Evolutionary conservation across 1,284 basidiomycete species (phyloP).

Genomic region (Ganoderma sinense): DNA sequence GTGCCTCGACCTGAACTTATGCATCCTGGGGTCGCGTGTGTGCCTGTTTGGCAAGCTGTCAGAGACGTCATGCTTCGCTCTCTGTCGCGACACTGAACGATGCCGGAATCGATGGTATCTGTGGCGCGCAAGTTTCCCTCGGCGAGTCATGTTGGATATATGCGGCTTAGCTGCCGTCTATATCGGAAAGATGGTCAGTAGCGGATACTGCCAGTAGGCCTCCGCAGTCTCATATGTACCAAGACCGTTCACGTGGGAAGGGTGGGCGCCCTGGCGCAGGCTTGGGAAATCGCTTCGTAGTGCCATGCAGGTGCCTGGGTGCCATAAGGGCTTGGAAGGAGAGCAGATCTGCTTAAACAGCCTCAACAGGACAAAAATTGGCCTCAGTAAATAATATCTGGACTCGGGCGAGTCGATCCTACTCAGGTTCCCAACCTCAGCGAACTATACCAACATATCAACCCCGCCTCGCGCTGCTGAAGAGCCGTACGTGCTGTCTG

Average conservation of each 20-base stretch:
- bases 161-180: background rate
- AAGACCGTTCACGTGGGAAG: too few relatives aligned
- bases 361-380: too few relatives aligned
- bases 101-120: background rate
- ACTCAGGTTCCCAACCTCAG: too few relatives aligned
- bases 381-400: too few relatives aligned
- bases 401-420: too few relatives aligned
- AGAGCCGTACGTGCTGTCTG: background rate
- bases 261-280: too few relatives aligned
- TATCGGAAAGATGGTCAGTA: background rate
- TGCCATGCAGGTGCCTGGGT: too few relatives aligned
- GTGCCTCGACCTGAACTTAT: background rate
- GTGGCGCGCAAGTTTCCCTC: background rate
- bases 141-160: background rate
- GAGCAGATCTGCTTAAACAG: too few relatives aligned
- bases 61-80: background rate
- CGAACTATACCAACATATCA: background rate
- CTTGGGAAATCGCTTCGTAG: too few relatives aligned
- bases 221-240: too few relatives aligned
- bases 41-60: background rate
- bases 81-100: background rate
- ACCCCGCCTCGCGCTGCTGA: background rate
- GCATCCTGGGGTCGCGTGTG: background rate
- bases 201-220: too few relatives aligned
- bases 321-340: too few relatives aligned